Percentiles rank a stretch among this genome's conserved stretches.
Evolutionary conservation across 2,329 filamentous ascomycete species (phyloP).

Genomic region (Penicillium olsonii): DNA sequence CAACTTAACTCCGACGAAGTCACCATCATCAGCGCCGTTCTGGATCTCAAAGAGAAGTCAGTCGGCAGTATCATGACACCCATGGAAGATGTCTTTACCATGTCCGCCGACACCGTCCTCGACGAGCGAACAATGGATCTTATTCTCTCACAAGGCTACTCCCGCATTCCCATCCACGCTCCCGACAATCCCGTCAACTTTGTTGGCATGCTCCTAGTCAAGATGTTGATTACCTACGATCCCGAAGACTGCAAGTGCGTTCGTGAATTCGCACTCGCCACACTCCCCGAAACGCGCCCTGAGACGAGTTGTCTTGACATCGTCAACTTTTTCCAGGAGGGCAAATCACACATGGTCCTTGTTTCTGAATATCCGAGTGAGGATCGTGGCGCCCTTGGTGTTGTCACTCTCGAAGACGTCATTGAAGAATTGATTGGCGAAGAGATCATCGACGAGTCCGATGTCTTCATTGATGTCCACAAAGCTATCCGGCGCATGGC

Average conservation of each 20-base stretch:
- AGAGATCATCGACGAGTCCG: conserved; percentile 55
- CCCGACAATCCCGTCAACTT: conserved; percentile 84
- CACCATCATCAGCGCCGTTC: conserved; percentile 94
- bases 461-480: conserved; percentile 61
- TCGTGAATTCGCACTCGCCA: conserved; percentile 87
- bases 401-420: conserved; percentile 95
- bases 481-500: conserved; percentile 91
- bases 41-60: conserved; percentile 94
- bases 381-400: conserved; percentile 83
- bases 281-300: conserved; percentile 88
- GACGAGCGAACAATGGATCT: conserved; percentile 94
- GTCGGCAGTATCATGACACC: conserved; percentile 98
- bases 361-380: conserved; percentile 91
- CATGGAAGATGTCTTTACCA: conserved; percentile 94
- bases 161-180: conserved; percentile 89
- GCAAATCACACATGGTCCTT: conserved; percentile 97
- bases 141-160: conserved; percentile 92
- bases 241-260: conserved; percentile 88
- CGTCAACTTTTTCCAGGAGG: conserved; percentile 99
- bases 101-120: conserved; percentile 91
- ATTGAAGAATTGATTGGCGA: conserved; percentile 99
- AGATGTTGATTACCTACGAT: conserved; percentile 98
- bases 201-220: conserved; percentile 95
- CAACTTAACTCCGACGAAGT: conserved; percentile 96
- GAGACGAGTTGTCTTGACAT: conserved; percentile 98